phyloP scores from a whole-genome alignment of 192 early-diverging fungal genomes.

The Coemansia sp. region DNA sequence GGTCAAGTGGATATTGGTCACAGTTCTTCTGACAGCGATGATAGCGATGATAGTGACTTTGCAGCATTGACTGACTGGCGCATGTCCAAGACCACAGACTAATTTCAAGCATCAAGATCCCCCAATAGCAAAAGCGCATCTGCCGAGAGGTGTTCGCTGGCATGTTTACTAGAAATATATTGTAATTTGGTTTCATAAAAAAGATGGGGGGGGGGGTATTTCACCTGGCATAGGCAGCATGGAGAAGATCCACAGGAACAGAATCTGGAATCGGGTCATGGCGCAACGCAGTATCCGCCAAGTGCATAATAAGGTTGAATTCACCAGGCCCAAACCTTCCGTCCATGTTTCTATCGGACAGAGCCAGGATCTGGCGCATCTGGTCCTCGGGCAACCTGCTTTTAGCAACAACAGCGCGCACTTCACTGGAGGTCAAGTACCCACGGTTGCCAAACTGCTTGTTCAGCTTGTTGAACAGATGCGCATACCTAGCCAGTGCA shows the following conservation, averaged over 20 bases:
- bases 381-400: constrained; percentile 32
- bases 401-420: constrained; percentile 24
- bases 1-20: background rate
- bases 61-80: constrained; percentile 24
- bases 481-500: constrained; percentile 25
- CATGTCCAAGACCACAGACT: background rate
- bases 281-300: constrained; percentile 31
- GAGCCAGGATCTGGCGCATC: constrained; percentile 36
- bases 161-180: no score
- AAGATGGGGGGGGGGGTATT: no score
- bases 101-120: no score
- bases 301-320: constrained; percentile 44
- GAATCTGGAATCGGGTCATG: constrained; percentile 33
- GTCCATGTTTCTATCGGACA: constrained; percentile 38
- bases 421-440: constrained; percentile 22
- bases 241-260: constrained; percentile 33
- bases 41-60: constrained; percentile 7
- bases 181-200: no score
- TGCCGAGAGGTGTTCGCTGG: no score
- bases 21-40: background rate
- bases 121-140: no score
- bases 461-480: constrained; percentile 33
- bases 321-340: constrained; percentile 43
- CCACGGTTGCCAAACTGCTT: constrained; percentile 25
- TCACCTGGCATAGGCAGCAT: constrained; percentile 25